Base-by-base conservation (phyloP, 495 filamentous ascomycete species). In the Amphirosellinia nigrospora region DNA sequence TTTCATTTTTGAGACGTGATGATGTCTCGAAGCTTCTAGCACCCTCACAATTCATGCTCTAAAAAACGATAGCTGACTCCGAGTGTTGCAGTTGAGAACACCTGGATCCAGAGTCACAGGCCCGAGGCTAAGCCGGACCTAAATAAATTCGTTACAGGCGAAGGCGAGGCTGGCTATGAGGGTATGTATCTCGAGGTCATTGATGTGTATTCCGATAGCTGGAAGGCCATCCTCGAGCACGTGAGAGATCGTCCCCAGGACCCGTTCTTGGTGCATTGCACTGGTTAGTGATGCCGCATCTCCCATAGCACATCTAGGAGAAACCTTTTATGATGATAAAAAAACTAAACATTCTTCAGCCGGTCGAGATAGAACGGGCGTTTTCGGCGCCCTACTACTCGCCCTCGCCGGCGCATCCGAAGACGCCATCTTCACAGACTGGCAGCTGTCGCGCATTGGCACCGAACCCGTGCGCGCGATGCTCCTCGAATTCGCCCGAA, bases 361-460 rank as follows among this genome's bases (percentile, higher is more conserved):
- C 13, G 89, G 89, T 7, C 87, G 89, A 69, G 89, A 91, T 69
- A 83, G 89, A n/a, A 90, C 89, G 0, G 89, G 89, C 4, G 86
- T 90, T 0, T 74, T 90, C 11, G 80, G 87, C 6, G 87, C 86
- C 6, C 68, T 91, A 1, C 75, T 92, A 8, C 74, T 89, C n/a
- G 79, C 81, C 9, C 77, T 92, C 0, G 85, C 87, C 11, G 85
- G 84, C 11, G 80, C 80, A 39, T 72, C 82, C 6, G 64, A 77
- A 7, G 81, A 87, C 4, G 76, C 76, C 11, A 81, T 90, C 34
- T 72, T 76, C 39, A 70, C 84, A 32, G 89, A 90, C 72, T 91
- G 84, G 70, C 71, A 84, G 66, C 72, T 86, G 34, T 83, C 82
- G 38, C 75, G 84, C 45, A 75, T 86, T 58, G 84, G 84, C 15